These are phyloP conservation scores for Rhypophila decipiens DNA, from an alignment of 495 filamentous ascomycete species.

Conservation along the genomic window DNA sequence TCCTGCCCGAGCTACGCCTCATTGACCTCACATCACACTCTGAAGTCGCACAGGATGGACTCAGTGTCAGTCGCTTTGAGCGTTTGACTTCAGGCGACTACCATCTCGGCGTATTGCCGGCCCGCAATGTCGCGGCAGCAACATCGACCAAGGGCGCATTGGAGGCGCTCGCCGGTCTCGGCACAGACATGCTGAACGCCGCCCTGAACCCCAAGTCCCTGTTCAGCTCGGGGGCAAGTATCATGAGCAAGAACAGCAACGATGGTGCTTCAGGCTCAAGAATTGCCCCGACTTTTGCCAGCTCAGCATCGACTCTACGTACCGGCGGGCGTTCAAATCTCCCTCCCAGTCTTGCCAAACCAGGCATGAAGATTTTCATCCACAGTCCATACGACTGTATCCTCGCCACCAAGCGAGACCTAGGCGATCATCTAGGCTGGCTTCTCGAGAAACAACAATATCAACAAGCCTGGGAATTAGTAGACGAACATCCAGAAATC, in stretches of 20 bases:
- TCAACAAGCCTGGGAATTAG: slow-evolving; percentile 77
- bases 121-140: slow-evolving; percentile 54
- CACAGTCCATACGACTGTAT: slow-evolving; percentile 95
- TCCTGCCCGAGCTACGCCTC: slow-evolving; percentile 81
- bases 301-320: slow-evolving; percentile 13
- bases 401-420: slow-evolving; percentile 75
- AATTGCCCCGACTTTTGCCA: slow-evolving; percentile 11
- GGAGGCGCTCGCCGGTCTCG: slow-evolving; percentile 55
- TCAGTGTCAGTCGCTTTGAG: slow-evolving; percentile 79
- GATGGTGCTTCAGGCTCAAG: slow-evolving; percentile 29
- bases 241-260: slow-evolving; percentile 63
- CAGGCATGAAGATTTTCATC: slow-evolving; percentile 88
- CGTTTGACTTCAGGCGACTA: slow-evolving; percentile 86
- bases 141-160: slow-evolving; percentile 64
- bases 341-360: slow-evolving; percentile 46
- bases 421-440: slow-evolving; percentile 80
- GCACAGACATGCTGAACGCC: slow-evolving; percentile 65
- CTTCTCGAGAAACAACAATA: slow-evolving; percentile 71
- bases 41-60: slow-evolving; percentile 69
- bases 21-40: slow-evolving; percentile 78
- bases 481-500: slow-evolving; percentile 79
- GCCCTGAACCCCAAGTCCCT: slow-evolving; percentile 76
- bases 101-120: slow-evolving; percentile 76
- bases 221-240: slow-evolving; percentile 81
- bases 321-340: slow-evolving; percentile 21